These are phyloP conservation scores for Naganishia albida DNA, from an alignment of 1,284 basidiomycete species.

Conservation along the genomic window DNA sequence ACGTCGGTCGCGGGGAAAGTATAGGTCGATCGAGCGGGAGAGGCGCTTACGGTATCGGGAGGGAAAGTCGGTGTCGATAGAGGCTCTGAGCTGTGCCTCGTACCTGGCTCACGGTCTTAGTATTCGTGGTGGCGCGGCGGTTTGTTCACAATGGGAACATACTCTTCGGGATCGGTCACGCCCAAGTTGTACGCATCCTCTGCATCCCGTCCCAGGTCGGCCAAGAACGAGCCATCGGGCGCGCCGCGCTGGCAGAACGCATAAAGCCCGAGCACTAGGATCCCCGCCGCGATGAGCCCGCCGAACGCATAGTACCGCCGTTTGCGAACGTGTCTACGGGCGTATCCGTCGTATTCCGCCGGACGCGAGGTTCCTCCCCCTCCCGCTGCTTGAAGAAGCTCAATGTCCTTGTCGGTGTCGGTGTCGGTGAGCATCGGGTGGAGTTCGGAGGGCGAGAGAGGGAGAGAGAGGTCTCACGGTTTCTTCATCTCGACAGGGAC, in stretches of 20 bases:
- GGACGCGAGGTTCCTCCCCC: no score
- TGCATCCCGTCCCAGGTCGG: constrained; percentile 17
- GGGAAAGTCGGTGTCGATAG: constrained; percentile 6
- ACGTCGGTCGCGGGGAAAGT: neutral
- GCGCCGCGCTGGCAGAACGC: neutral
- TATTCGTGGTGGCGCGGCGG: neutral
- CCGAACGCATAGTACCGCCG: neutral
- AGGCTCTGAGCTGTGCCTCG: constrained; percentile 7
- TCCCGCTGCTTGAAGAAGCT: neutral
- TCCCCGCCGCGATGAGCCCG: neutral
- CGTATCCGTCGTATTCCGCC: neutral
- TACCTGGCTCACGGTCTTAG: constrained; percentile 1
- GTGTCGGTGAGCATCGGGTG: neutral
- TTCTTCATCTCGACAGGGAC: no score
- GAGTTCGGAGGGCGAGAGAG: no score
- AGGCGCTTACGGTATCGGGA: constrained; percentile 19
- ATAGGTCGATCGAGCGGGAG: constrained; percentile 2
- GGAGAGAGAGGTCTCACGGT: no score
- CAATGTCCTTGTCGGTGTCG: neutral
- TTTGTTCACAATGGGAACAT: neutral
- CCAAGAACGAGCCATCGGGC: constrained; percentile 9
- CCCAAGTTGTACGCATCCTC: constrained; percentile 22
- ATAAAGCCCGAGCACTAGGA: neutral
- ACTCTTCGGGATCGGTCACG: neutral
- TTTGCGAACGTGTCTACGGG: neutral